Evolutionary conservation across 331 rosid species (phyloP), one percentile per base, ranked within the genome.

Genomic region (Stylosanthes scabra): DNA sequence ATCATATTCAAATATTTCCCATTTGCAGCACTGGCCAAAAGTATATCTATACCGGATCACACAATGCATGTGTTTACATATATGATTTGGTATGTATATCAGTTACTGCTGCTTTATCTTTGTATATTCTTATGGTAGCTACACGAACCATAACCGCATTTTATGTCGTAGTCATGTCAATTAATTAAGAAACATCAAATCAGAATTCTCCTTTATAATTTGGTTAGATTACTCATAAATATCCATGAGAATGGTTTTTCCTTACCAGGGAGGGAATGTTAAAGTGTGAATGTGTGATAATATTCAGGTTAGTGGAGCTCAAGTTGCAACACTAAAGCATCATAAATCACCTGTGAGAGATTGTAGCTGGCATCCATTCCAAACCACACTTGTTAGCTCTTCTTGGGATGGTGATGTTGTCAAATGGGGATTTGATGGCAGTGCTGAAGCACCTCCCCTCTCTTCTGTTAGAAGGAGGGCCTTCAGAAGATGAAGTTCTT

Each of bases 1-100:
- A 73, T 42, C 8, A 27, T 9, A 3, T 41, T 37, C 1, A 7
- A 51, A 25, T 74, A 34, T 58, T 72, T 60, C 29, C 27, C 57
- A 73, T 73, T 81, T 83, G 89, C 97, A 94, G 97, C 92, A 94
- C 97, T 25, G 99, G 99, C 56, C 99, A 88, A 82, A 91, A 89
- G 91, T 94, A 91, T 88, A 94, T 94, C 83, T 94, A 91, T 78
- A 94, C 97, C 20, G 97, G 97, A 68, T 94, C 99, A 39, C 94
- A 87, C 79, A 72, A 91, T 55, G 83, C 93, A 9, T 86, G 86
- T 78, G 99, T 94, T 66, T 88, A 88, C 75, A 71, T 94, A 50
- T 94, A 91, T 69, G 99, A 94, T 68, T 78, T 94, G 99, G 99
- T 91, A 91, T 37, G 88, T 77, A 37, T 68, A 52, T 64, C 34